Base-by-base conservation (phyloP, 1,139 yeast genomes). In the Sugiyamaella xylanicola region DNA sequence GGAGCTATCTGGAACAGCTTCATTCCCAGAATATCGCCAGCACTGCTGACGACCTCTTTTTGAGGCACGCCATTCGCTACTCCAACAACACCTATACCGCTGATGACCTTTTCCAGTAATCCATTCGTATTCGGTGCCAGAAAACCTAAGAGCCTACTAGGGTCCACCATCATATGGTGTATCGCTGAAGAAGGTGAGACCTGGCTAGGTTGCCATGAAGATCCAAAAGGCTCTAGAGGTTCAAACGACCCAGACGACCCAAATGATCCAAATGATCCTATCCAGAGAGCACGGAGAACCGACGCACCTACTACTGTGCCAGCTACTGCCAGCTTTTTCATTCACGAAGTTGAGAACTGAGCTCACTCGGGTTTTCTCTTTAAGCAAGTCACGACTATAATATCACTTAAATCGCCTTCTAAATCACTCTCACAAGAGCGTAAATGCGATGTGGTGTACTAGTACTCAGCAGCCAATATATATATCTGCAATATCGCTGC, bases 1-100 rank as follows among this genome's bases (percentile, higher is more conserved):
- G 41, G 15, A 22, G 47, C 48, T 21, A 22, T 27, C 21, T 53
- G 32, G 55, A 55, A 50, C 25, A 27, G 35, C 16, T 51, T 39
- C 37, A 36, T n/a, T 21, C 37, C 15, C 8, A 32, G 15, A 32
- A 32, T 32, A 15, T 32, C 37, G 4, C 37, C 37, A 4, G 37
- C 15, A 15, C 15, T n/a, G 4, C 15, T 15, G 15, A 8, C 8
- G 4, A 15, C 37, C 15, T 4, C 37, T n/a, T 32, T 32, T n/a
- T 32, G 15, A 13, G 37, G 37, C 15, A 8, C 37, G 4, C 8
- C 37, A 13, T 32, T 13, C 15, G 5, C 15, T n/a, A 32, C 15
- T 8, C 37, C 37, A 8, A 32, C 15, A 15, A 32, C 4, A 8
- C 37, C 37, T 8, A n/a, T 25, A 5, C 29, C 29, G 9, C 29